These are phyloP conservation scores for Xylaria sp. DNA, from an alignment of 2,329 filamentous ascomycete genomes.

Conservation along the genomic window DNA sequence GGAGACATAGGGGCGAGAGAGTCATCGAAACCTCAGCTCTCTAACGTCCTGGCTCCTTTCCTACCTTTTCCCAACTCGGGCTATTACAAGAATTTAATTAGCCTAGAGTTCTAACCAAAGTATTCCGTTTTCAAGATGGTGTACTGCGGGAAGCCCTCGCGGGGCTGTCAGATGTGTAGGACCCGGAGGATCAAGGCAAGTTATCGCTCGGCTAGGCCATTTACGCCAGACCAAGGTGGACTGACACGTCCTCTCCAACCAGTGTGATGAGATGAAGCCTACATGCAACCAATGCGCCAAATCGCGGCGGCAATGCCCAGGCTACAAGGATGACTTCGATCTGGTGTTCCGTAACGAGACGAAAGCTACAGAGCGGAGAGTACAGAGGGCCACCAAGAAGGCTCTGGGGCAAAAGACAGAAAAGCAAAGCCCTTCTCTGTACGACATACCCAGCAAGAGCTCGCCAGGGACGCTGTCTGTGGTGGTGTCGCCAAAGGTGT, in stretches of 20 bases:
- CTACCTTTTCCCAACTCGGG: not conserved
- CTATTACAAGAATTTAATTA: not conserved
- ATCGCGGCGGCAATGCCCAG: slow-evolving; percentile 71
- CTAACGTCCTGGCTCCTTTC: not conserved
- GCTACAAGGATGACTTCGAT: slow-evolving; percentile 78
- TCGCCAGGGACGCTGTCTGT: slow-evolving; percentile 46
- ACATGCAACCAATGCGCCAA: slow-evolving; percentile 74
- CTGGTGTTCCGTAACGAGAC: slow-evolving; percentile 79
- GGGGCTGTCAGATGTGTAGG: slow-evolving; percentile 80
- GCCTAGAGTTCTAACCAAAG: not conserved
- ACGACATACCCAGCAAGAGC: slow-evolving; percentile 34
- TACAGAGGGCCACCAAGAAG: slow-evolving; percentile 66
- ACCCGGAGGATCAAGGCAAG: slow-evolving; percentile 78
- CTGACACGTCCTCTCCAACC: slow-evolving; percentile 33
- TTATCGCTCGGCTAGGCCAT: slow-evolving; percentile 8
- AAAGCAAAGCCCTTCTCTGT: slow-evolving; percentile 41
- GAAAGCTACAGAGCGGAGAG: slow-evolving; percentile 72
- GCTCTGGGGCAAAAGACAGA: slow-evolving; percentile 53
- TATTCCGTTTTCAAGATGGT: slow-evolving; percentile 61
- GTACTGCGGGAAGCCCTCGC: slow-evolving; percentile 73
- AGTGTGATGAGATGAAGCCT: slow-evolving; percentile 76
- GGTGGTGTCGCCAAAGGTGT: slow-evolving; percentile 55
- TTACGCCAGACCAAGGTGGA: slow-evolving; percentile 8
- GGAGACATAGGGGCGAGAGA: not conserved
- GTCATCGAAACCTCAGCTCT: not conserved